Conservation (phyloP, 129 eudicot genomes). For the Erigeron canadensis region DNA sequence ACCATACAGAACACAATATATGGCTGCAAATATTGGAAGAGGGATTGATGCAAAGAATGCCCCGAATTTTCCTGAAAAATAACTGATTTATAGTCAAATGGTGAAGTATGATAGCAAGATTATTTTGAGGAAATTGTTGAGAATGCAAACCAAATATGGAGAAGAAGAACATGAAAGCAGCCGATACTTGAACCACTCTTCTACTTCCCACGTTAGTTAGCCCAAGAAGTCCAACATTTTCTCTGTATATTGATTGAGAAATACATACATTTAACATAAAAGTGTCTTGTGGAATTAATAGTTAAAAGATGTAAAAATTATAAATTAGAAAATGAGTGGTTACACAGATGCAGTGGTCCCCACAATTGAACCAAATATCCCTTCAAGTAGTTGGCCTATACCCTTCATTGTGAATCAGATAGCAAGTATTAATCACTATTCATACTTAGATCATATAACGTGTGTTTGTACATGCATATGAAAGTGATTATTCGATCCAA, state of each 20-base stretch:
- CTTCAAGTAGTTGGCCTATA: slow-evolving; percentile 77
- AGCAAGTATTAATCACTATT: not conserved
- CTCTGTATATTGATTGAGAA: slow-evolving; percentile 50
- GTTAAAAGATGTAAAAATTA: not conserved
- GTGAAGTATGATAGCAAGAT: not conserved
- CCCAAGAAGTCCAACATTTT: slow-evolving; percentile 94
- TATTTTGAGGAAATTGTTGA: not conserved
- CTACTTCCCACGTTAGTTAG: slow-evolving; percentile 94
- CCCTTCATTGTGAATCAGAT: slow-evolving; percentile 50
- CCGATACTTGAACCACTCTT: slow-evolving; percentile 89
- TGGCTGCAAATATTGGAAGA: slow-evolving; percentile 83
- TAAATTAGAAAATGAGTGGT: slow-evolving; percentile 16
- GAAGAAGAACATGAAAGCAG: slow-evolving; percentile 96
- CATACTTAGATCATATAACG: not conserved
- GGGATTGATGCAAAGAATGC: slow-evolving; percentile 96
- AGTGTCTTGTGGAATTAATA: not conserved
- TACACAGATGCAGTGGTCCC: slow-evolving; percentile 93
- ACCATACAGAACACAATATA: slow-evolving; percentile 81
- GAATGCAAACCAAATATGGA: slow-evolving; percentile 73
- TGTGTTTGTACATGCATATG: not conserved
- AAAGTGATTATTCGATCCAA: not conserved
- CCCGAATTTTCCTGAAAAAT: slow-evolving; percentile 87
- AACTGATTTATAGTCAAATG: slow-evolving; percentile 14
- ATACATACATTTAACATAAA: not conserved
- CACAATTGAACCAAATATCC: slow-evolving; percentile 73